Conservation (phyloP, 768 basidiomycete species). For the Phaeotremella skinneri region DNA sequence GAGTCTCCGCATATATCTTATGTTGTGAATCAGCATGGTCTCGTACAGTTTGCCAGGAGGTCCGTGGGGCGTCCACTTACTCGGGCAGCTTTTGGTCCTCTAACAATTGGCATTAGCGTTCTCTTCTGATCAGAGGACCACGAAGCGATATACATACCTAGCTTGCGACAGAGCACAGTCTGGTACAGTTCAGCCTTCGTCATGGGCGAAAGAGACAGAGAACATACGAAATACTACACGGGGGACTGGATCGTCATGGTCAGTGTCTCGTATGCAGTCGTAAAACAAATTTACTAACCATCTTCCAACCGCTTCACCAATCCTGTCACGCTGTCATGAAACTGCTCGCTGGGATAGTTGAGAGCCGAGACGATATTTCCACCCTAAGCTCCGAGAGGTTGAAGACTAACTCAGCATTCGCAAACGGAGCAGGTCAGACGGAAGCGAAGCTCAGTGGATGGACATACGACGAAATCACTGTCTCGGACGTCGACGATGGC, state of each 20-base stretch:
- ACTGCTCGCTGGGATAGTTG: constrained; percentile 44
- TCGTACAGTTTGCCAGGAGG: neutral
- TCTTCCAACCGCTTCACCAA: constrained; percentile 41
- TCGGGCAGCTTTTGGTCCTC: constrained; percentile 50
- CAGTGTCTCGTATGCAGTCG: neutral
- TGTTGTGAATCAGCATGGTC: neutral
- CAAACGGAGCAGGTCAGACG: neutral
- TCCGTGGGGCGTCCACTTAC: constrained; percentile 26
- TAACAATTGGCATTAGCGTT: constrained; percentile 4
- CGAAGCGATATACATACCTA: constrained; percentile 27
- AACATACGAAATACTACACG: constrained; percentile 49
- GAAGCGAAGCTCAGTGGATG: neutral
- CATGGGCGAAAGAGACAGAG: neutral
- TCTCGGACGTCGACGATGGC: constrained; percentile 49
- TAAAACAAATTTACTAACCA: constrained; percentile 24
- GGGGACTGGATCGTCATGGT: constrained; percentile 22
- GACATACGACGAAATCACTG: constrained; percentile 45
- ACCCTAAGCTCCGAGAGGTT: constrained; percentile 22
- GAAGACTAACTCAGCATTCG: neutral
- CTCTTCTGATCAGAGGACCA: neutral
- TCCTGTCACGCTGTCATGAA: constrained; percentile 42
- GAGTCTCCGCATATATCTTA: constrained; percentile 49
- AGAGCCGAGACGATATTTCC: constrained; percentile 48
- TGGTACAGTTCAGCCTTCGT: constrained; percentile 11
- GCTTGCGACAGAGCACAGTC: constrained; percentile 50